Evolutionary conservation across 495 filamentous ascomycete genomes (phyloP), one percentile per base, ranked within the genome.

Genomic region (Hyaloscypha hepaticicola): DNA sequence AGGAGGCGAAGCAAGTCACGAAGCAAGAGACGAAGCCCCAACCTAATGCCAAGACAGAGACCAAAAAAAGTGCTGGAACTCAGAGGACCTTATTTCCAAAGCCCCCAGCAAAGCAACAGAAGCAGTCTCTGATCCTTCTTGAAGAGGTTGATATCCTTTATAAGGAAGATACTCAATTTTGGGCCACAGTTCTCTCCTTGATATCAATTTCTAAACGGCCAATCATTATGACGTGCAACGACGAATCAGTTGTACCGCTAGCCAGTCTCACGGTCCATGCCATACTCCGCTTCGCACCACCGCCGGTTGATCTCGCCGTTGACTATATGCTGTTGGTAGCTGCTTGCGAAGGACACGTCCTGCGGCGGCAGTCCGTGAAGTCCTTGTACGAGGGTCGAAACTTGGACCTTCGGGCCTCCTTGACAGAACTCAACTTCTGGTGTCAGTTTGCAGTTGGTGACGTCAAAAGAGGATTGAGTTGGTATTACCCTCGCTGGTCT

Each of bases 391-490:
- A 81, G 51, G 83, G 85, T 0, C 86, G 87, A 27, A 70, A 80
- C 2, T 74, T 80, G 50, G 95, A 98, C 72, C 78, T 99, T 22
- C 86, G 96, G 24, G 90, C 86, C 28, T 86, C 87, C 0, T 85
- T 98, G n/a, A 88, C 83, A 64, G 92, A 99, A 56, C 80, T 99
- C 12, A 87, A 96, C 66, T 96, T 95, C 74, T 97, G 92, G 92
- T 98, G 96, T 70, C 95, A 97, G 75, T 92, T 98, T 75, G 93
- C 86, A 0, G 85, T 98, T 27, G 96, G 96, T n/a, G 94, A 96
- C 69, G 80, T 85, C 16, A 90, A 90, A 72, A 88, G 90, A 1
- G 93, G 94, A 2, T 80, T 96, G 26, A 91, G 95, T 58, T 99
- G 96, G 96, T 88, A 95, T 62, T 90, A 85, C 75, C 87, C 81